These are phyloP conservation scores for Aspergillus funiculosus DNA, from an alignment of 495 filamentous ascomycete genomes.

Conservation along the genomic window DNA sequence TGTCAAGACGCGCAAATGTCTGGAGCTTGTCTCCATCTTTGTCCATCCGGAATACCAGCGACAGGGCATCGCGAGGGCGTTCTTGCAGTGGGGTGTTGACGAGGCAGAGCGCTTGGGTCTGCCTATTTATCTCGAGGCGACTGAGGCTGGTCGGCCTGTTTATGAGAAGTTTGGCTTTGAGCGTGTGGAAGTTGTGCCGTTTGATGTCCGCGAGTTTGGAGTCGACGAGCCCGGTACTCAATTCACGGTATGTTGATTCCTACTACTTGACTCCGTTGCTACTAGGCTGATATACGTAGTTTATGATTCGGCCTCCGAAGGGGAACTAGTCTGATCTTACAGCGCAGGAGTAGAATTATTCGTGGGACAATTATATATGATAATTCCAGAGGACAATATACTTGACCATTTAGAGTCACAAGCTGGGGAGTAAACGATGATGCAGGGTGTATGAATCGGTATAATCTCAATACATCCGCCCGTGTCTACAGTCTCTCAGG, in stretches of 20 bases:
- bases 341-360: no score
- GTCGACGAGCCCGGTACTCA: background rate
- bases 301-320: background rate
- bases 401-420: no score
- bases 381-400: no score
- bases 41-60: constrained; percentile 4
- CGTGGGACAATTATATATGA: no score
- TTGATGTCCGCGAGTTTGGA: constrained; percentile 31
- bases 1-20: background rate
- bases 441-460: no score
- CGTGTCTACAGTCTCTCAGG: no score
- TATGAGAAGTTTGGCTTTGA: constrained; percentile 52
- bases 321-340: no score
- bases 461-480: no score
- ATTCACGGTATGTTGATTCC: constrained; percentile 1
- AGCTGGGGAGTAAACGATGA: no score
- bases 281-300: background rate
- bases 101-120: constrained; percentile 43
- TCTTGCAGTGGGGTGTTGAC: constrained; percentile 46
- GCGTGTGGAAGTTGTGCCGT: constrained; percentile 30
- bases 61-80: constrained; percentile 30
- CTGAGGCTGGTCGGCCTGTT: constrained; percentile 44
- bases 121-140: constrained; percentile 50
- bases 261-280: background rate
- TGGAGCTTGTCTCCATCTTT: background rate